phyloP scores from a whole-genome alignment of 2,329 filamentous ascomycete species.

The Trichoderma pleuroti region DNA sequence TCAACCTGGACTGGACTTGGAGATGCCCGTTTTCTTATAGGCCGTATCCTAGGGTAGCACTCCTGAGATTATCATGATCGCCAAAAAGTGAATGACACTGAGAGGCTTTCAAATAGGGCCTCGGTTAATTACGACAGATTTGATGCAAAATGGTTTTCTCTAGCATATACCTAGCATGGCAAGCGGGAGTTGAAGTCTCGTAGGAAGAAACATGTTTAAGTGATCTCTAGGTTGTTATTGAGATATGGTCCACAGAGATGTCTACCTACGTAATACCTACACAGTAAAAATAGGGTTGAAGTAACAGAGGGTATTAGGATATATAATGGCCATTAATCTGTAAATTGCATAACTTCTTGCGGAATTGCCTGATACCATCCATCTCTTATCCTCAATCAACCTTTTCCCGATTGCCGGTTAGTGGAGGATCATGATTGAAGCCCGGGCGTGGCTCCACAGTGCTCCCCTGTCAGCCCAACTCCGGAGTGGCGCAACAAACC shows the following conservation, averaged over 20 bases:
- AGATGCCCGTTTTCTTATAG: background rate
- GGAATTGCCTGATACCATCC: too few relatives aligned
- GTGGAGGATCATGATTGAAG: background rate
- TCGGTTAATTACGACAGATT: background rate
- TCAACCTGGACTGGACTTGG: background rate
- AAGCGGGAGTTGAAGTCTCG: background rate
- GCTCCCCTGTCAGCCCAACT: constrained; percentile 16
- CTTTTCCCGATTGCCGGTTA: background rate
- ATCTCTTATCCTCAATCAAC: background rate
- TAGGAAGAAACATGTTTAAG: background rate
- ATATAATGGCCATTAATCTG: background rate
- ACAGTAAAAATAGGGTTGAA: background rate
- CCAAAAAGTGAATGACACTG: background rate
- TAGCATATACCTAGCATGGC: background rate
- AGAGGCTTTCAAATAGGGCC: background rate
- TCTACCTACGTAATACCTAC: background rate
- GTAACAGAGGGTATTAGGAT: background rate
- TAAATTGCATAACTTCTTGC: background rate
- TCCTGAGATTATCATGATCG: background rate
- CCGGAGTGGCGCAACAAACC: constrained; percentile 12
- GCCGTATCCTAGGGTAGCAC: background rate
- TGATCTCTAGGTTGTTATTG: background rate
- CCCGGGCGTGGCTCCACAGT: background rate
- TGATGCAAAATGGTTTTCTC: too few relatives aligned
- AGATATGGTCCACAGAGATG: background rate